phyloP scores from a whole-genome alignment of 108 stramenopile species.

The Nitzschia sp. region DNA sequence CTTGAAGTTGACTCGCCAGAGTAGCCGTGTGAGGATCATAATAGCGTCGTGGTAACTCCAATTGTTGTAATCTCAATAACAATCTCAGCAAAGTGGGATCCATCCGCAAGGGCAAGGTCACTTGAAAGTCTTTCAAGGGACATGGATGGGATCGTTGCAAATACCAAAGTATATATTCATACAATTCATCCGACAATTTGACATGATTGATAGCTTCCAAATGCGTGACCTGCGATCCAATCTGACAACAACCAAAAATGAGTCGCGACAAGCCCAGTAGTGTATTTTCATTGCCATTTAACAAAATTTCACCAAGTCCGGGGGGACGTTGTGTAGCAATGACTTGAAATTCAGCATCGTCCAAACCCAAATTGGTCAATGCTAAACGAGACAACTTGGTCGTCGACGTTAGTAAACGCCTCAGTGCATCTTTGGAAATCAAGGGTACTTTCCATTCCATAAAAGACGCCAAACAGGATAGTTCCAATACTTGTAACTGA shows the following conservation, averaged over 20 bases:
- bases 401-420: not conserved
- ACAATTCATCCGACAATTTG: not conserved
- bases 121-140: not conserved
- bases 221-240: not conserved
- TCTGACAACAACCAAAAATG: not conserved
- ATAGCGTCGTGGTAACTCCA: not conserved
- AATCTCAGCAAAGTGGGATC: not conserved
- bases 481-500: not conserved
- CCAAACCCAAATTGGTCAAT: conserved; percentile 9
- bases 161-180: conserved; percentile 3
- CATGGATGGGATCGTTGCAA: not conserved
- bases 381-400: not conserved
- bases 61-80: not conserved
- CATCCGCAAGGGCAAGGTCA: conserved; percentile 2
- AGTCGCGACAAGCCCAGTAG: not conserved
- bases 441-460: conserved; percentile 5
- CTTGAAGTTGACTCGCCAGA: not conserved
- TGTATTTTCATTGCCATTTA: conserved; percentile 8
- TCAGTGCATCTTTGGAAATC: not conserved
- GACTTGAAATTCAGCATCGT: not conserved
- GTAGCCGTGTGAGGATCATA: not conserved
- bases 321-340: not conserved
- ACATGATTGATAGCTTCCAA: conserved; percentile 4
- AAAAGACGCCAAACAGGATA: conserved; percentile 3
- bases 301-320: not conserved